A percentile compares a stretch with the other conserved stretches of the same genome.
These are phyloP conservation scores for Leucocoprinus birnbaumii DNA, from an alignment of 768 basidiomycete genomes.

Conservation along the genomic window DNA sequence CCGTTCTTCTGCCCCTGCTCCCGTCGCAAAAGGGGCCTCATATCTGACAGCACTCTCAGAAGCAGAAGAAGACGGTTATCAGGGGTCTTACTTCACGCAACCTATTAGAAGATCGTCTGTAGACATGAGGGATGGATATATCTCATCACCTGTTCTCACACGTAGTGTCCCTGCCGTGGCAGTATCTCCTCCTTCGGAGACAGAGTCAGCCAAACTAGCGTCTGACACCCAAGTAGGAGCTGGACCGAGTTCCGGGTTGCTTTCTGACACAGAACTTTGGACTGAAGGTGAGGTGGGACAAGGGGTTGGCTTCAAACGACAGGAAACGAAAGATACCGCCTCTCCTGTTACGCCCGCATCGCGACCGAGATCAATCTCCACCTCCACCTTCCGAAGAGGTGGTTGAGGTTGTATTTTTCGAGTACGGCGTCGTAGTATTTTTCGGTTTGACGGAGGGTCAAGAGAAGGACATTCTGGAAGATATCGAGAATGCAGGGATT, in stretches of 20 bases:
- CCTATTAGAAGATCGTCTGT: constrained; percentile 29
- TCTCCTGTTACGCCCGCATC: neutral
- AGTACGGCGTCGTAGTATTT: constrained; percentile 90
- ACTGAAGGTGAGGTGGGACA: neutral
- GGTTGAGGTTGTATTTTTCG: constrained; percentile 77
- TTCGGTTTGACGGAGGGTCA: constrained; percentile 81
- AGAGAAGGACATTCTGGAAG: constrained; percentile 83
- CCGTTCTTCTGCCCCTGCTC: constrained; percentile 74
- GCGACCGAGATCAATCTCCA: neutral
- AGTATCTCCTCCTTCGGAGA: neutral
- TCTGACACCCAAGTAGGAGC: neutral
- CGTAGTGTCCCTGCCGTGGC: constrained; percentile 18
- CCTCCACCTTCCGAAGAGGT: constrained; percentile 31
- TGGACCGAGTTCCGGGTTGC: neutral
- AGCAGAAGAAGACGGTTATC: constrained; percentile 88
- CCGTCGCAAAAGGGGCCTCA: constrained; percentile 43
- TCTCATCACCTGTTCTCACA: constrained; percentile 44
- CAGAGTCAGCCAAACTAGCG: neutral
- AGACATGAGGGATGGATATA: constrained; percentile 57
- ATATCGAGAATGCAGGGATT: constrained; percentile 69
- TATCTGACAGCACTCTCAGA: constrained; percentile 71
- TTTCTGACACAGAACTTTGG: constrained; percentile 5
- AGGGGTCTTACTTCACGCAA: constrained; percentile 75
- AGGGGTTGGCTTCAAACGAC: neutral
- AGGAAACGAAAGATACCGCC: no score